Evolutionary conservation across 2,329 filamentous ascomycete species (phyloP), one percentile per base, ranked within the genome.

Genomic region (Nigrospora osmanthi): DNA sequence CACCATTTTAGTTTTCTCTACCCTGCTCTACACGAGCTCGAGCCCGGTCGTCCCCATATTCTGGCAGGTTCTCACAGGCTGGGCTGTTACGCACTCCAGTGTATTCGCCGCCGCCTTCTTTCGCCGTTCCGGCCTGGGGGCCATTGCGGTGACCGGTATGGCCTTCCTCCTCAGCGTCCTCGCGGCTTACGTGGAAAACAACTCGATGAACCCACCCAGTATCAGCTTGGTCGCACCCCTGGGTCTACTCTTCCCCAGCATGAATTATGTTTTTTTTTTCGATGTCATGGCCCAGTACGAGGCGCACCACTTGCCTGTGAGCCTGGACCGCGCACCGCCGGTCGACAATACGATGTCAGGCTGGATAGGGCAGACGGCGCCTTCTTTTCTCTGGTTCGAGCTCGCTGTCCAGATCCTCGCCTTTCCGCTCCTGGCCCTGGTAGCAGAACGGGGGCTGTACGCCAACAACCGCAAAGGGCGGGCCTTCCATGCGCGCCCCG

Each of bases 31-130:
- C 31, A 54, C 55, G 0, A 50, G 47, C 4, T 55, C 61, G 10
- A 62, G 51, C 43, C 51, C 58, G 3, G 58, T 53, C 15, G 50
- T 63, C 14, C 48, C 61, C n/a, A 61, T 69, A 44, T 59, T 61
- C 33, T 68, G 64, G 65, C 63, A 81, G 67, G 61, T 72, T 53
- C 49, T 73, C 61, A 51, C 73, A 58, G 47, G 76, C 57, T 45
- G 68, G 60, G 54, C 61, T 61, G 76, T 83, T n/a, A 85, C 83
- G 4, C 69, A 87, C 15, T 78, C 79, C 36, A 79, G 73, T n/a
- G 73, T 85, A 11, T 84, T 83, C 3, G 63, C 57, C 1, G 59
- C 65, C 0, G 50, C 64, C n/a, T 68, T 66, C 49, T 68, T 69
- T 54, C 55, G 51, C 30, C 58, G 55, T 43, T 53, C 61, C 3